These are phyloP conservation scores for Xylaria castorea DNA, from an alignment of 495 filamentous ascomycete species.

Conservation along the genomic window DNA sequence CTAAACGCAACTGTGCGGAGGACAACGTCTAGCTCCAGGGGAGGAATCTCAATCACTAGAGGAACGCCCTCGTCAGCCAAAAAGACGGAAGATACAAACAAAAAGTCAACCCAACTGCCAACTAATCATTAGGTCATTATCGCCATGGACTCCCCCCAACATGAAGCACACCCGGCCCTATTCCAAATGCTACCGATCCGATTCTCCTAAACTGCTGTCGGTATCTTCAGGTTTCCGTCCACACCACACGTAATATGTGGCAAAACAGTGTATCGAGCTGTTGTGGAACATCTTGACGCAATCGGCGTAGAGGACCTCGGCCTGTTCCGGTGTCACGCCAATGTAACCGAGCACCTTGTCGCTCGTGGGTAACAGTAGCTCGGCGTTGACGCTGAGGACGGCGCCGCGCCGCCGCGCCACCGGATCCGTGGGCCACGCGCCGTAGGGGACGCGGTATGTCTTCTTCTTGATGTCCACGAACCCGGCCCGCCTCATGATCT, in stretches of 20 bases:
- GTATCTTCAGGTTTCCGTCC: conserved; percentile 24
- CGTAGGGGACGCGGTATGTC: conserved; percentile 29
- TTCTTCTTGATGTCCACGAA: conserved; percentile 32
- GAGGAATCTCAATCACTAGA: background rate
- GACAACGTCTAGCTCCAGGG: background rate
- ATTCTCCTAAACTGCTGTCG: background rate
- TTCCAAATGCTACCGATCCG: conserved; percentile 4
- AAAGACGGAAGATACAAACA: background rate
- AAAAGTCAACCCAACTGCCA: background rate
- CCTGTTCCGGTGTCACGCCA: conserved; percentile 21
- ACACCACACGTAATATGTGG: conserved; percentile 29
- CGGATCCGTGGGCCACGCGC: conserved; percentile 21
- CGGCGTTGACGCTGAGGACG: conserved; percentile 21
- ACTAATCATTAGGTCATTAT: conserved; percentile 28
- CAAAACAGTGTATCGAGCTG: conserved; percentile 20
- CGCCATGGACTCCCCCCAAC: background rate
- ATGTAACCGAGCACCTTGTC: conserved; percentile 13
- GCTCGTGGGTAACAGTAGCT: conserved; percentile 21
- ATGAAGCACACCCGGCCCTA: background rate
- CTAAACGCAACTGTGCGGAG: background rate
- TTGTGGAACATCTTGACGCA: conserved; percentile 23
- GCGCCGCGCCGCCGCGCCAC: conserved; percentile 19
- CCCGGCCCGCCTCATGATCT: conserved; percentile 30
- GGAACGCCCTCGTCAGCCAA: background rate
- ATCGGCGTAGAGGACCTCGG: conserved; percentile 12